Evolutionary conservation across 2,329 filamentous ascomycete species (phyloP).

Genomic region (Alternaria burnsii): DNA sequence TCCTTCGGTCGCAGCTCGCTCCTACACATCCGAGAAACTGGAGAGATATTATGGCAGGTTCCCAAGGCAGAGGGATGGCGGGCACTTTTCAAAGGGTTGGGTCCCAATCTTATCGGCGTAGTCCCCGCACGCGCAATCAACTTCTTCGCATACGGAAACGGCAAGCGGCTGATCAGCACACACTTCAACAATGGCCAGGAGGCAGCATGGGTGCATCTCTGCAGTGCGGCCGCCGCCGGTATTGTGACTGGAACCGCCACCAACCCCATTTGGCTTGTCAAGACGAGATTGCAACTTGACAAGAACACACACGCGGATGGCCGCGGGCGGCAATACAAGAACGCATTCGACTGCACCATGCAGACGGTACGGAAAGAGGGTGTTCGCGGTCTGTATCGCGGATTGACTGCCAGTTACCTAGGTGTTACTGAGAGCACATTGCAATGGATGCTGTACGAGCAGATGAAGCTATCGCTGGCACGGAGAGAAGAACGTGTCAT

Average conservation of each 20-base stretch:
- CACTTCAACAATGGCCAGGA: conserved; percentile 76
- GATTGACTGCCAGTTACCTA: conserved; percentile 89
- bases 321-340: conserved; percentile 77
- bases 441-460: conserved; percentile 95
- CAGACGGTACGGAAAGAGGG: conserved; percentile 86
- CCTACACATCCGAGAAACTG: conserved; percentile 83
- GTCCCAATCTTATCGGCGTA: conserved; percentile 88
- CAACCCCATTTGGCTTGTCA: conserved; percentile 96
- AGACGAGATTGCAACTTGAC: conserved; percentile 91
- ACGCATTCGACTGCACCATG: conserved; percentile 85
- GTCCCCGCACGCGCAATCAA: conserved; percentile 91
- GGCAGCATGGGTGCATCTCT: conserved; percentile 78
- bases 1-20: conserved; percentile 71
- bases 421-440: conserved; percentile 89
- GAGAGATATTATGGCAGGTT: conserved; percentile 84
- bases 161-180: conserved; percentile 81
- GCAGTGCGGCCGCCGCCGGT: conserved; percentile 78
- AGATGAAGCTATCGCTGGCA: conserved; percentile 80
- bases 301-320: conserved; percentile 74
- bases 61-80: conserved; percentile 83
- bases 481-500: conserved; percentile 66
- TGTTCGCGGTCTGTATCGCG: conserved; percentile 82
- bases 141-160: conserved; percentile 92
- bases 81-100: conserved; percentile 91
- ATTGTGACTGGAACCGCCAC: conserved; percentile 89